A percentile compares a stretch with the other conserved stretches of the same genome.
phyloP scores from a whole-genome alignment of 192 early-diverging fungal genomes.

The Ambispora gerdemannii region DNA sequence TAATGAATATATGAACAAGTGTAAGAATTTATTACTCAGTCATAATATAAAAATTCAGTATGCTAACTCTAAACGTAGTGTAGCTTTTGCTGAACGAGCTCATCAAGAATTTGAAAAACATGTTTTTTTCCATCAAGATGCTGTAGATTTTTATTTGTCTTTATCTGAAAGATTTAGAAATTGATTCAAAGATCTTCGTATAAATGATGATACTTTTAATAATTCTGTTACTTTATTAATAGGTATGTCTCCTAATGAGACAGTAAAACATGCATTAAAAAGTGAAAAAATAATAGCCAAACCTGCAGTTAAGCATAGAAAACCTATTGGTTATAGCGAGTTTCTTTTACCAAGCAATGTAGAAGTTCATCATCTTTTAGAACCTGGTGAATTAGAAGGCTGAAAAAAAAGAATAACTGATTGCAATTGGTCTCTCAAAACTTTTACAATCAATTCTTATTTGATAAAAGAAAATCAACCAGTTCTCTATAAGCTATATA shows the following conservation, averaged over 20 bases:
- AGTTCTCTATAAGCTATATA: conserved; percentile 20
- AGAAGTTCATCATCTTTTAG: conserved; percentile 15
- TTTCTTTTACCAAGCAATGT: conserved; percentile 11
- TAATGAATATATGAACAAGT: conserved; percentile 6
- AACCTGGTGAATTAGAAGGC: too few species aligned
- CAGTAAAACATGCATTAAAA: conserved; percentile 24
- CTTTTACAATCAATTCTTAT: conserved; percentile 20
- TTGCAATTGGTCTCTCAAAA: too few species aligned
- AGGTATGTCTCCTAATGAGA: conserved; percentile 12
- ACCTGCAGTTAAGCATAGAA: neutral
- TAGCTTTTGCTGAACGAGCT: neutral
- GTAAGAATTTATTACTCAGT: conserved; percentile 24
- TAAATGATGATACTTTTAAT: conserved; percentile 28
- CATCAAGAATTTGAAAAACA: conserved; percentile 25
- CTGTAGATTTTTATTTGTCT: conserved; percentile 24
- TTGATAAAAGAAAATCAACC: conserved; percentile 25
- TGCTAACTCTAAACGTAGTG: conserved; percentile 8
- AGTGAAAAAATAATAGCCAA: conserved; percentile 15
- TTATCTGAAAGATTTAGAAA: conserved; percentile 7
- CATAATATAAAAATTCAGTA: conserved; percentile 28
- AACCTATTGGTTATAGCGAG: conserved; percentile 10
- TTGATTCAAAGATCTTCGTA: conserved; percentile 15
- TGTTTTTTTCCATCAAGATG: conserved; percentile 7
- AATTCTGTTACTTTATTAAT: conserved; percentile 18
- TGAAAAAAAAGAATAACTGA: too few species aligned